Evolutionary conservation across 2,329 filamentous ascomycete genomes (phyloP).

Genomic region (Fusarium sp.): DNA sequence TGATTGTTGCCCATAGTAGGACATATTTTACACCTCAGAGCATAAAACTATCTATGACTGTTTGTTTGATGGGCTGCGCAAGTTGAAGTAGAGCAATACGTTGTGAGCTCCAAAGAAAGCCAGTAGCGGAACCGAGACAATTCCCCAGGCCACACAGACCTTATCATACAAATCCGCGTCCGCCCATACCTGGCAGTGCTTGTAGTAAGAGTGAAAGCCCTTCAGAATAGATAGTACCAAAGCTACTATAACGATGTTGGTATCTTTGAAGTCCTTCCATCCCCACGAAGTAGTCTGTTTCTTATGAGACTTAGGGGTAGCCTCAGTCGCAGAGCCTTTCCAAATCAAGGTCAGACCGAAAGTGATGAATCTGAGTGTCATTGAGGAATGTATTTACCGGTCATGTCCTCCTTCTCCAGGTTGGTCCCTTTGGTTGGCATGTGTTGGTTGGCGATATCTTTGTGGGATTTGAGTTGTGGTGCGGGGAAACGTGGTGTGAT

Average conservation of each 20-base stretch:
- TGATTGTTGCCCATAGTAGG: not conserved
- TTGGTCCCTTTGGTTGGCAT: not conserved
- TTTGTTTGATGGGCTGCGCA: slow-evolving; percentile 1
- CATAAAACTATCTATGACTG: not conserved
- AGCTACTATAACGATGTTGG: not conserved
- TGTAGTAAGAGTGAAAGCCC: not conserved
- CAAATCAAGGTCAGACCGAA: not conserved
- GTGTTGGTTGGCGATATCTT: not conserved
- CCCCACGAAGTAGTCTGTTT: not conserved
- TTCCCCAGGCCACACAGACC: not conserved
- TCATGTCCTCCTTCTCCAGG: not conserved
- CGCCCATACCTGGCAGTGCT: slow-evolving; percentile 1
- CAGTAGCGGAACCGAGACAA: not conserved
- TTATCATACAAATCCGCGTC: slow-evolving; percentile 1
- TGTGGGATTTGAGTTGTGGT: not conserved
- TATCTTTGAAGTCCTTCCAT: slow-evolving; percentile 1
- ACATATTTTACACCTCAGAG: not conserved
- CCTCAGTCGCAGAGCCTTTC: not conserved
- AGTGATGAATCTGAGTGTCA: not conserved
- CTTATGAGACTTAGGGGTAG: not conserved
- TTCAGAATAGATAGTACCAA: slow-evolving; percentile 1
- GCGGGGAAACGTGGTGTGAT: not conserved
- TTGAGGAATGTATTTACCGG: slow-evolving; percentile 1
- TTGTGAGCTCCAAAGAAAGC: slow-evolving; percentile 3
- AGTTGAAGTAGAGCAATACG: slow-evolving; percentile 1